Base-by-base conservation (phyloP, 768 basidiomycete genomes). In the Coprinellus micaceus region DNA sequence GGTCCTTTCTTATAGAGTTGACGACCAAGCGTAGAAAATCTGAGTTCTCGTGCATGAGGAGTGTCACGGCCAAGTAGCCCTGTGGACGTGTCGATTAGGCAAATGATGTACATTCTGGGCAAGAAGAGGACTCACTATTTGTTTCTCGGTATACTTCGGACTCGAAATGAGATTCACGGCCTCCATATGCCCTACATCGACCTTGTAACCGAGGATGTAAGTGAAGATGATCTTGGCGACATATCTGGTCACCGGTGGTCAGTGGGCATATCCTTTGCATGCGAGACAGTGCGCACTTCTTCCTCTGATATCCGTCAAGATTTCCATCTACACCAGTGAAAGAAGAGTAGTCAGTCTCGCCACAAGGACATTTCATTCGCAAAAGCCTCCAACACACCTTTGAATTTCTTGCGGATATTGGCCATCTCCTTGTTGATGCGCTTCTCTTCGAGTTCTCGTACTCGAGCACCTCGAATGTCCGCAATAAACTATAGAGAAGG, bases 351-450 rank as follows among this genome's bases (percentile, higher is more conserved):
- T 33, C n/a, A 28, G 17, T 36, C 30, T 4, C 15, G 17, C 17
- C 29, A 10, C 33, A 5, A 21, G 49, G 2, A 29, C 47, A 17
- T 41, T 21, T 7, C 41, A 29, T 41, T 51, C 21, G 44, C 30
- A 17, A 48, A 48, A 37, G n/a, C 6, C 13, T 33, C 47, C 24
- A 12, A 53, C 53, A 51, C 47, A 90, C 94, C 93, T 81, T 98
- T 98, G 80, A 99, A 98, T 72, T 96, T 94, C 79, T 97, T 96
- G 58, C 97, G 81, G 60, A 99, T 99, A 65, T 99, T 98, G 0
- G 97, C 97, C 97, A 99, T 98, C 75, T 99, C 97, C 73, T 98
- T 95, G 76, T 99, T 99, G 64, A 99, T 97, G 54, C 97, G 79
- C 74, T 98, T 98, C 80, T 98, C 96, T 69, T 99, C 97, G 52